Conservation (phyloP, 192 early-diverging fungal genomes). For the Entophlyctis helioformis region DNA sequence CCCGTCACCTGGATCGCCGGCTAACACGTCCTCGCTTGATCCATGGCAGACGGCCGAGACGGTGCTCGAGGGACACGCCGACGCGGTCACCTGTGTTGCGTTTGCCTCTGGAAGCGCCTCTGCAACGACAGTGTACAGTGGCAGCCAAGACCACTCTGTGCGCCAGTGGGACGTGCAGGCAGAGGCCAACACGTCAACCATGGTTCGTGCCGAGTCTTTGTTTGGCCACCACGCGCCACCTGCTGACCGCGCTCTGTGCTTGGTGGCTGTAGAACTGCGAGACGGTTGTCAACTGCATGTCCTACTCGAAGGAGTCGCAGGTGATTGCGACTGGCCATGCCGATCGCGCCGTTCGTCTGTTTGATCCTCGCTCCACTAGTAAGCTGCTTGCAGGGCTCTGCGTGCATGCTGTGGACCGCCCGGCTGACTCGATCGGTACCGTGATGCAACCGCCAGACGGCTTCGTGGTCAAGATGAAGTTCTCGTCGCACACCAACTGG, state of each 20-base stretch:
- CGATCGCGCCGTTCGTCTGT: slow-evolving; percentile 70
- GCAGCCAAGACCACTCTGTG: slow-evolving; percentile 89
- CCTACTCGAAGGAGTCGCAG: slow-evolving; percentile 52
- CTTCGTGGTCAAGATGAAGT: slow-evolving; percentile 60
- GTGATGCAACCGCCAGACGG: slow-evolving; percentile 35
- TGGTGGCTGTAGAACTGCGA: slow-evolving; percentile 63
- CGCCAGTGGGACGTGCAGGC: slow-evolving; percentile 80
- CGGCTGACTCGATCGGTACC: too few species aligned
- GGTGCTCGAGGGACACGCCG: slow-evolving; percentile 60
- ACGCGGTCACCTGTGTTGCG: slow-evolving; percentile 57
- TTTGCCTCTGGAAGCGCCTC: slow-evolving; percentile 35
- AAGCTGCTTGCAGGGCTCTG: background rate
- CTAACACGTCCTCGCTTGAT: background rate
- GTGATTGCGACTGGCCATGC: slow-evolving; percentile 83
- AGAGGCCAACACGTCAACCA: slow-evolving; percentile 60
- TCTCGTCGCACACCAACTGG: slow-evolving; percentile 73
- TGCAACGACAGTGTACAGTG: slow-evolving; percentile 61
- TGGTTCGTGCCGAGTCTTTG: slow-evolving; percentile 24
- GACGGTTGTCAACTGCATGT: slow-evolving; percentile 64
- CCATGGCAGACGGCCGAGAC: slow-evolving; percentile 3
- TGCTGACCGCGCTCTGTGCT: background rate
- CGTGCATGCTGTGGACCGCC: too few species aligned
- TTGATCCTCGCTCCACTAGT: slow-evolving; percentile 77
- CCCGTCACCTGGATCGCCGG: background rate
- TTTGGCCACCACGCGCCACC: background rate